These are phyloP conservation scores for Echinosphaeria canescens DNA, from an alignment of 2,329 filamentous ascomycete species.

Conservation along the genomic window DNA sequence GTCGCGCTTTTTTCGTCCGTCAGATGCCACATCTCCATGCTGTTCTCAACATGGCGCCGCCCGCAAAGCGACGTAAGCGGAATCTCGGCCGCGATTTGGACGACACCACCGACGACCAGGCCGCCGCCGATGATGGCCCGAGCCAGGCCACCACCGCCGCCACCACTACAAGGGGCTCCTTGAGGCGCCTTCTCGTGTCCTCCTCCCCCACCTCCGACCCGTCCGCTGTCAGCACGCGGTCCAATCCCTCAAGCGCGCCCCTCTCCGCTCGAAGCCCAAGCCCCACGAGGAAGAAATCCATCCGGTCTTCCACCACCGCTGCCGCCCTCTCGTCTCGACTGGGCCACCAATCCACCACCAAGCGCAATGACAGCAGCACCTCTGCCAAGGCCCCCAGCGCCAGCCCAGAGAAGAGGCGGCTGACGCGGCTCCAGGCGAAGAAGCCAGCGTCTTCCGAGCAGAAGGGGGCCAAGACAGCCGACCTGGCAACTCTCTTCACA, in stretches of 20 bases:
- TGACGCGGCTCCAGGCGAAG: conserved; percentile 12
- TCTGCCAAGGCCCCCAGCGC: conserved; percentile 15
- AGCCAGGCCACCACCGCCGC: conserved; percentile 8
- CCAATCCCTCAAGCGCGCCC: conserved; percentile 4
- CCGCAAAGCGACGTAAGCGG: conserved; percentile 34
- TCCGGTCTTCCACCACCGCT: conserved; percentile 5
- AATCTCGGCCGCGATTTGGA: conserved; percentile 17
- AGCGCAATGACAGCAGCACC: conserved; percentile 3
- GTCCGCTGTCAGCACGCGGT: no score
- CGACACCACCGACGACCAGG: not conserved
- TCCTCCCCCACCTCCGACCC: no score
- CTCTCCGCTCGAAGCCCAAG: conserved; percentile 17
- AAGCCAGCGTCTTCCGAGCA: conserved; percentile 5
- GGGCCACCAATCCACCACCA: conserved; percentile 4
- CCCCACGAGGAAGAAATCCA: conserved; percentile 13
- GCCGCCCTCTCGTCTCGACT: conserved; percentile 4
- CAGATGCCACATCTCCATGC: no score
- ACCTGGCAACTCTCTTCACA: conserved; percentile 37
- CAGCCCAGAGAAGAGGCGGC: conserved; percentile 20
- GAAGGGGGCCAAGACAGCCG: conserved; percentile 28
- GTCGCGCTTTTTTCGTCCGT: no score
- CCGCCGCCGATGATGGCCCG: not conserved
- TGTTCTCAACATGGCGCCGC: conserved; percentile 41
- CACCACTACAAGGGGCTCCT: conserved; percentile 14
- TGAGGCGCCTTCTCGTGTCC: conserved; percentile 29